Conservation (phyloP, 169 alveolate genomes). For the Plasmodium yoelii region DNA sequence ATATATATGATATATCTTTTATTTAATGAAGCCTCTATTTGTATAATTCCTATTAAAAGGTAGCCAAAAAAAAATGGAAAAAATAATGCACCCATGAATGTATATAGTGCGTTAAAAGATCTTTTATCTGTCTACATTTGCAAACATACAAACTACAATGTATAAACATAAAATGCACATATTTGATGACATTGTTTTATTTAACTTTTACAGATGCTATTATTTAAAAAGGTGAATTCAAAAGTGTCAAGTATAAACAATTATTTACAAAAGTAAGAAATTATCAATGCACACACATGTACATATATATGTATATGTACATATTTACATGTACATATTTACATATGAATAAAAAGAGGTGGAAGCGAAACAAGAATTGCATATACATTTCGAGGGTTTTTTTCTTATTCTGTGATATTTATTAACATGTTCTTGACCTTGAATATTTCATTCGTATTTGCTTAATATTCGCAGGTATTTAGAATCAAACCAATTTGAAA, state of each 20-base stretch:
- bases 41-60: too few species aligned
- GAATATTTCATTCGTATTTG: neutral
- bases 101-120: too few species aligned
- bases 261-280: conserved; percentile 63
- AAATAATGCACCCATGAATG: too few species aligned
- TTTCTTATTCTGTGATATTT: neutral
- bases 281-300: neutral
- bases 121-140: too few species aligned
- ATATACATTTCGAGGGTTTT: neutral
- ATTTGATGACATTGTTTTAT: too few species aligned
- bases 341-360: neutral
- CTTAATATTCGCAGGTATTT: conserved; percentile 18
- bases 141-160: too few species aligned
- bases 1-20: too few species aligned
- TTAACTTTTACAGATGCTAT: conserved; percentile 55
- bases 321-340: too few species aligned
- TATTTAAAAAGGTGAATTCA: conserved; percentile 74
- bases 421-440: neutral
- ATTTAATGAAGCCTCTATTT: too few species aligned
- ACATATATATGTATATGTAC: too few species aligned
- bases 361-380: neutral
- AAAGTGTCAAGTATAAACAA: conserved; percentile 75
- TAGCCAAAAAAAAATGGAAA: too few species aligned
- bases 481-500: conserved; percentile 75
- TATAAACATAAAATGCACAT: too few species aligned